Percentiles rank a stretch among this genome's conserved stretches.
These are phyloP conservation scores for Cercospora brassicicola DNA, from an alignment of 2,329 filamentous ascomycete genomes.

Conservation along the genomic window DNA sequence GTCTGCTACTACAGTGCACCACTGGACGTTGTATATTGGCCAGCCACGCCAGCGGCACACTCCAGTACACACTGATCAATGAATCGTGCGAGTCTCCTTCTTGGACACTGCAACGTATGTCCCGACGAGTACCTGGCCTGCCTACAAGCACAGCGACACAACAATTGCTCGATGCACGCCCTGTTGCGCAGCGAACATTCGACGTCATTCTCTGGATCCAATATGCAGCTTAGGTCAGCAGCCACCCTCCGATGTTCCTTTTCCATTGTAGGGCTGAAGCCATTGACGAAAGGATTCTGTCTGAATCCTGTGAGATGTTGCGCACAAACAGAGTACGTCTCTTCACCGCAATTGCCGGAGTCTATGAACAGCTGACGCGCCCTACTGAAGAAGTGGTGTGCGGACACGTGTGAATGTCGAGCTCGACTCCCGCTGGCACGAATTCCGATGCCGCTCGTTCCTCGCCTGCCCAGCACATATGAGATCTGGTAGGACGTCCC, in stretches of 20 bases:
- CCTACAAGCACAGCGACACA: neutral
- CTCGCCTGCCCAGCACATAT: neutral
- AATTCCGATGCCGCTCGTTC: neutral
- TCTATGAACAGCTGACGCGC: neutral
- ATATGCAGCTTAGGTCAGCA: constrained; percentile 3
- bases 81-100: neutral
- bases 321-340: neutral
- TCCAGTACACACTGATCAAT: neutral
- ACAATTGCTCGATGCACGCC: neutral
- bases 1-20: neutral
- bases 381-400: neutral
- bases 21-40: neutral
- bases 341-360: neutral
- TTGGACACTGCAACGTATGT: neutral
- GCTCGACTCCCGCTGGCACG: neutral
- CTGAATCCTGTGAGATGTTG: neutral
- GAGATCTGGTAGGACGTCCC: neutral
- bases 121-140: neutral
- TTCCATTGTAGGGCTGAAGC: neutral
- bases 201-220: neutral
- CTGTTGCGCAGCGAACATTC: neutral
- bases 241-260: neutral
- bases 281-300: constrained; percentile 2
- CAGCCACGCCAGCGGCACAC: neutral
- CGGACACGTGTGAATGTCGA: neutral